These are phyloP conservation scores for Fragilaria radians DNA, from an alignment of 108 stramenopile species.

Conservation along the genomic window DNA sequence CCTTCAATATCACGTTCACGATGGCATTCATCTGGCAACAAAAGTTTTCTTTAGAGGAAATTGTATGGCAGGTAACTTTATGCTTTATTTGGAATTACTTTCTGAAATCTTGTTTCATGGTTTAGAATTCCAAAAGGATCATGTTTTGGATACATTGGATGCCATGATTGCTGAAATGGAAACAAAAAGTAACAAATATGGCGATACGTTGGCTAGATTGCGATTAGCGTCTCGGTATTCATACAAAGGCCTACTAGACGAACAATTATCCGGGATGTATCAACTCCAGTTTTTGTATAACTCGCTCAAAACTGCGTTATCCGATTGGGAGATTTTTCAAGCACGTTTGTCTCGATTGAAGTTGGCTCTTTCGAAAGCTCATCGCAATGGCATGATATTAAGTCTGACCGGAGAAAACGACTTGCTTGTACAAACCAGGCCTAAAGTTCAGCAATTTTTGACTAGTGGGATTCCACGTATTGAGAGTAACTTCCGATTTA, in stretches of 20 bases:
- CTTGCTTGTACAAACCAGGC: constrained; percentile 34
- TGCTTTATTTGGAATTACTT: constrained; percentile 63
- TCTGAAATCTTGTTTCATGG: constrained; percentile 46
- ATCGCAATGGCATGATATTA: constrained; percentile 65
- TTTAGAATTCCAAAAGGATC: constrained; percentile 33
- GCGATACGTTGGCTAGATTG: constrained; percentile 29
- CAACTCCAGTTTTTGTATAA: constrained; percentile 42
- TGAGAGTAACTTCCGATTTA: background rate
- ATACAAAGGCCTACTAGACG: constrained; percentile 46
- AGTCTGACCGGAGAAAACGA: constrained; percentile 77
- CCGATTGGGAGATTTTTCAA: constrained; percentile 61
- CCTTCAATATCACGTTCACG: constrained; percentile 20
- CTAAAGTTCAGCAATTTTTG: constrained; percentile 43
- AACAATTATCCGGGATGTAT: constrained; percentile 74
- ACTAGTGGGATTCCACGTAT: constrained; percentile 27
- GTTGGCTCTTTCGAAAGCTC: constrained; percentile 44
- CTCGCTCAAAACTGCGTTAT: constrained; percentile 52
- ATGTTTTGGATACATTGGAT: constrained; percentile 57
- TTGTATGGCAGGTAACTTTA: constrained; percentile 54
- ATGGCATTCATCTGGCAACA: constrained; percentile 58
- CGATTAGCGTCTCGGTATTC: constrained; percentile 24
- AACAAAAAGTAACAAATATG: constrained; percentile 29
- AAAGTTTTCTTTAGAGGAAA: constrained; percentile 60
- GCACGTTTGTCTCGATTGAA: constrained; percentile 45
- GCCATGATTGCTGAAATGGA: constrained; percentile 52